A percentile compares a stretch with the other conserved stretches of the same genome.
Conservation (phyloP, 805 yeast species). For the Spathaspora hagerdaliae region DNA sequence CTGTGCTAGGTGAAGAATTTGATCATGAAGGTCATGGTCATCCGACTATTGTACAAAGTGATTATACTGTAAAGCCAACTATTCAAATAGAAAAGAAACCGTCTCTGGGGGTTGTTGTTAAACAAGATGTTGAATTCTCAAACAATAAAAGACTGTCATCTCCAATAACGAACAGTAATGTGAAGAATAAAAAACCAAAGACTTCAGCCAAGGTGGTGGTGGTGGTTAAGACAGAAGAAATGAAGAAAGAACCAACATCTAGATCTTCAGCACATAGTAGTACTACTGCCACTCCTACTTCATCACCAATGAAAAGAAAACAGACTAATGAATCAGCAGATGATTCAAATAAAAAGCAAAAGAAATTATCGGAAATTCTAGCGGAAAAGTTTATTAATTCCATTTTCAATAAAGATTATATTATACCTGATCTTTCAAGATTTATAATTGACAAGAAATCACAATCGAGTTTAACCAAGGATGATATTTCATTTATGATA, state of each 20-base stretch:
- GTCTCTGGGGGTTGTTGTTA: background rate
- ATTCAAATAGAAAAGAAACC: background rate
- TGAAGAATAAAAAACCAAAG: background rate
- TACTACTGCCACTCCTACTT: no score
- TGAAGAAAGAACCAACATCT: background rate
- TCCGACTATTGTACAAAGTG: background rate
- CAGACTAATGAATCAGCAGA: background rate
- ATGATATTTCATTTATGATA: slow-evolving; percentile 9
- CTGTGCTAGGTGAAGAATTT: slow-evolving; percentile 14
- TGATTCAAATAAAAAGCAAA: slow-evolving; percentile 8
- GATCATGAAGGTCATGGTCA: background rate
- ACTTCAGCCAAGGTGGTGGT: background rate
- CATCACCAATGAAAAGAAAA: background rate
- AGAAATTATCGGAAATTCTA: slow-evolving; percentile 3
- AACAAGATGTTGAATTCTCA: background rate
- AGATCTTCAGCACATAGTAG: background rate
- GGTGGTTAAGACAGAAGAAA: background rate
- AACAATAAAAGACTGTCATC: background rate
- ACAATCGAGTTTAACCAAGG: background rate
- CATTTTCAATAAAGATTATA: slow-evolving; percentile 18
- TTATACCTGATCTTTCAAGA: slow-evolving; percentile 7
- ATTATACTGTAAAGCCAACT: background rate
- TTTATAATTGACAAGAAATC: background rate
- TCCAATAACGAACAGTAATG: background rate
- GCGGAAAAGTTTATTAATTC: slow-evolving; percentile 15